phyloP scores from a whole-genome alignment of 192 early-diverging fungal species.

The Mycoemilia scoparia region DNA sequence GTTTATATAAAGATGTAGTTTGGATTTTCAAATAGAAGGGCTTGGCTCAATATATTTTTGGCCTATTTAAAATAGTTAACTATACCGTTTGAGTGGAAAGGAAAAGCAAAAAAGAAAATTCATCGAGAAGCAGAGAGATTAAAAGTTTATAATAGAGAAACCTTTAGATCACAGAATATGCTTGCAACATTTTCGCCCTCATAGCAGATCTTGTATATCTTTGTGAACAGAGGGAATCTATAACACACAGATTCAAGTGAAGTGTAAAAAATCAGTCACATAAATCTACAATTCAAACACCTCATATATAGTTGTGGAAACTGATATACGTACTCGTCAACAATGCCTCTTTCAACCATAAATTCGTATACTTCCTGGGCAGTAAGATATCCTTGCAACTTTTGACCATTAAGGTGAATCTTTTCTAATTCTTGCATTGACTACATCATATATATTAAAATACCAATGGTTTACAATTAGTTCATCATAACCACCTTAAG shows the following conservation, averaged over 20 bases:
- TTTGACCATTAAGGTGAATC: slow-evolving; percentile 91
- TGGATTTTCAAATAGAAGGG: too few species aligned
- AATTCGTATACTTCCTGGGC: slow-evolving; percentile 73
- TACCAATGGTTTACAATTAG: not conserved
- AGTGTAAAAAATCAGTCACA: slow-evolving; percentile 9
- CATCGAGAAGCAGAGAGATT: not conserved
- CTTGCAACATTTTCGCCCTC: slow-evolving; percentile 45
- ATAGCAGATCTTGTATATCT: slow-evolving; percentile 84
- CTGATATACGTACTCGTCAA: slow-evolving; percentile 32
- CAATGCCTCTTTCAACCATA: slow-evolving; percentile 39
- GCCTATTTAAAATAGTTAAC: not conserved
- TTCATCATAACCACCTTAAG: not conserved
- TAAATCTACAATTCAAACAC: slow-evolving; percentile 1
- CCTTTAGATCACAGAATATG: slow-evolving; percentile 36
- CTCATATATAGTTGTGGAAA: slow-evolving; percentile 1
- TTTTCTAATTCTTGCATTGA: slow-evolving; percentile 79
- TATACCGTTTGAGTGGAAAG: not conserved
- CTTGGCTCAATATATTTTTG: too few species aligned
- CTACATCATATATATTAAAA: slow-evolving; percentile 3
- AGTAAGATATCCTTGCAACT: slow-evolving; percentile 88
- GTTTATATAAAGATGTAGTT: too few species aligned
- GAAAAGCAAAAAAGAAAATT: not conserved
- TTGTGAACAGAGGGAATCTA: slow-evolving; percentile 90
- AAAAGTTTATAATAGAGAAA: slow-evolving; percentile 1
- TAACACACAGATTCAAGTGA: too few species aligned